phyloP scores from a whole-genome alignment of 495 filamentous ascomycete genomes.

The Coniosporium apollinis region DNA sequence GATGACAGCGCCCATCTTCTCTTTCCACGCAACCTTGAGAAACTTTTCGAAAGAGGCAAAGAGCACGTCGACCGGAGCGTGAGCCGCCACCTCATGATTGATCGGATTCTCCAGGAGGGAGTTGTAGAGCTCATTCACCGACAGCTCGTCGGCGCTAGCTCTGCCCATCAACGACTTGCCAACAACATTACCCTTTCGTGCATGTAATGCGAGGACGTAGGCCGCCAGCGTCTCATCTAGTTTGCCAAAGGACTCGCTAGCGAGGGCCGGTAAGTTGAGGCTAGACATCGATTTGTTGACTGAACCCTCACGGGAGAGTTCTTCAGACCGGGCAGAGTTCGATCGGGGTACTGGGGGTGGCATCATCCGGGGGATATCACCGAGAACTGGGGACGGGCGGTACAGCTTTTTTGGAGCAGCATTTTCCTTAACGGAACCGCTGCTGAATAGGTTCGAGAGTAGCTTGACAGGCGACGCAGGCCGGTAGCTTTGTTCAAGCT shows the following conservation, averaged over 20 bases:
- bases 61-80: conserved; percentile 71
- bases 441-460: conserved; percentile 63
- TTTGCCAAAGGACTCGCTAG: conserved; percentile 41
- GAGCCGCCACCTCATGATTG: conserved; percentile 52
- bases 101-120: conserved; percentile 62
- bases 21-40: conserved; percentile 70
- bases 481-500: conserved; percentile 33
- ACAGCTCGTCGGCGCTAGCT: conserved; percentile 53
- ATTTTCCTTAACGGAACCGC: conserved; percentile 25
- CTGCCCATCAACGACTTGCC: conserved; percentile 56
- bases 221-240: conserved; percentile 77
- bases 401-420: conserved; percentile 9
- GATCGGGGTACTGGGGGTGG: too few relatives aligned
- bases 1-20: conserved; percentile 74
- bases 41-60: conserved; percentile 94
- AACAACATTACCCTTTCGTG: conserved; percentile 71
- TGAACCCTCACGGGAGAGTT: too few relatives aligned
- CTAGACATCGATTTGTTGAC: conserved; percentile 14
- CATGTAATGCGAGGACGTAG: conserved; percentile 66
- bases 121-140: conserved; percentile 86
- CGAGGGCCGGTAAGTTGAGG: conserved; percentile 7
- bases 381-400: conserved; percentile 8
- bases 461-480: conserved; percentile 80
- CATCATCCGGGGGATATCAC: conserved; percentile 20
- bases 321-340: too few relatives aligned